phyloP scores from a whole-genome alignment of 1,284 basidiomycete genomes.

The Rhodotorula sp. region DNA sequence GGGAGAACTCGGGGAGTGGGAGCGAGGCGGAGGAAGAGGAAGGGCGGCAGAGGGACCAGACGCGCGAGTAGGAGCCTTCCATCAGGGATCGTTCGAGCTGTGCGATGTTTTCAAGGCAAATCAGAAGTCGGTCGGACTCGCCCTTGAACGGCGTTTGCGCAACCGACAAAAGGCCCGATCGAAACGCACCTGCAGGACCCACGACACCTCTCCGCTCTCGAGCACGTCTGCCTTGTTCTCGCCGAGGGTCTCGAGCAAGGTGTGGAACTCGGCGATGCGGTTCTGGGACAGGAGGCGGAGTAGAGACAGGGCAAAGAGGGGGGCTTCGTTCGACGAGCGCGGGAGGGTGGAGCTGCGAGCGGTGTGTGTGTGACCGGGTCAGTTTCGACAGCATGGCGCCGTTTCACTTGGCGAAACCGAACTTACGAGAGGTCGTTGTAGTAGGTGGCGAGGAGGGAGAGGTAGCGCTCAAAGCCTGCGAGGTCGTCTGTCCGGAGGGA shows the following conservation, averaged over 20 bases:
- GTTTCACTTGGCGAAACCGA: background rate
- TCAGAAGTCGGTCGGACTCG: conserved; percentile 68
- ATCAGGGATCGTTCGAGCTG: conserved; percentile 86
- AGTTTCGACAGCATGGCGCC: background rate
- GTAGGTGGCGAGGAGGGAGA: conserved; percentile 86
- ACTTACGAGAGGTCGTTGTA: conserved; percentile 67
- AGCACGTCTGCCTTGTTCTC: conserved; percentile 15
- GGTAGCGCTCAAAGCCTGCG: conserved; percentile 90
- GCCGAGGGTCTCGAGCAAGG: conserved; percentile 87
- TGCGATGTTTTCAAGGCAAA: background rate
- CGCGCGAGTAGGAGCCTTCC: conserved; percentile 98
- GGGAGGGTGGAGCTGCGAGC: conserved; percentile 57
- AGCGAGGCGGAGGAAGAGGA: conserved; percentile 13
- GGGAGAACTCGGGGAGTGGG: conserved; percentile 71
- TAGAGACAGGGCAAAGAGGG: conserved; percentile 88
- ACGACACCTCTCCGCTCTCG: conserved; percentile 33
- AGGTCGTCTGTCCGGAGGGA: conserved; percentile 85
- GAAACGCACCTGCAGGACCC: conserved; percentile 36
- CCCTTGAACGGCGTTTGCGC: background rate
- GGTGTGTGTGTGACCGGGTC: background rate
- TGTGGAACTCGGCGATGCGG: conserved; percentile 96
- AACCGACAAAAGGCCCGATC: background rate
- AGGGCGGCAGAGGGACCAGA: conserved; percentile 83
- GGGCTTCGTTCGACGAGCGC: conserved; percentile 77
- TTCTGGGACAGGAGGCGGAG: conserved; percentile 93